A percentile compares a stretch with the other conserved stretches of the same genome.
phyloP scores from a whole-genome alignment of 2,329 filamentous ascomycete genomes.

The Microcyclospora pomicola region DNA sequence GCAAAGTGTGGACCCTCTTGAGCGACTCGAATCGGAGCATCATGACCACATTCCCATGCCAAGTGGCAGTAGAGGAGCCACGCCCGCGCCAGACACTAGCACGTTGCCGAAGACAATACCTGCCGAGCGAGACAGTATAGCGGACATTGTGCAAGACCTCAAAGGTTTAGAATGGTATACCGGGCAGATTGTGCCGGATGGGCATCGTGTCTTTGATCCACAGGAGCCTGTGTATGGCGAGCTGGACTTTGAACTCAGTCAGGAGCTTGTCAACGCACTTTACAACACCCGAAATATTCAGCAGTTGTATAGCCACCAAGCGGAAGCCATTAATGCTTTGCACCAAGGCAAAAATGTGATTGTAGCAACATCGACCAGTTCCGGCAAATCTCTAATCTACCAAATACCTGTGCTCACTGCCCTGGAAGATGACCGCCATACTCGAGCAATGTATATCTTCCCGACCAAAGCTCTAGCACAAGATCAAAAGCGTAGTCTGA shows the following conservation, averaged over 20 bases:
- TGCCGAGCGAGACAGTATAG: constrained; percentile 61
- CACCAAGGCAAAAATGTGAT: constrained; percentile 76
- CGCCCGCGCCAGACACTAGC: constrained; percentile 26
- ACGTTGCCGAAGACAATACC: constrained; percentile 60
- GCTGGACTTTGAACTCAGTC: constrained; percentile 72
- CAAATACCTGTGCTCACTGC: constrained; percentile 84
- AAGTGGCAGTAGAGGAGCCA: constrained; percentile 31
- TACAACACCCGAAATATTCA: constrained; percentile 86
- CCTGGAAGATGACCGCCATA: constrained; percentile 61
- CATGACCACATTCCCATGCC: constrained; percentile 50
- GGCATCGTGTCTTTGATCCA: constrained; percentile 78
- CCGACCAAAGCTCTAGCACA: constrained; percentile 94
- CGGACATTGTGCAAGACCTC: constrained; percentile 75
- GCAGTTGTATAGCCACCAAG: constrained; percentile 78
- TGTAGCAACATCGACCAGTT: constrained; percentile 87
- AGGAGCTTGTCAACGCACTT: constrained; percentile 84
- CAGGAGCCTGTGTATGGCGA: constrained; percentile 73
- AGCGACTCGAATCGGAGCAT: constrained; percentile 46
- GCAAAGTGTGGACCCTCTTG: constrained; percentile 52
- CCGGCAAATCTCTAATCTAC: constrained; percentile 95
- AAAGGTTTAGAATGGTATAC: constrained; percentile 77
- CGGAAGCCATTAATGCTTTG: constrained; percentile 82
- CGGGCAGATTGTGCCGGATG: constrained; percentile 83
- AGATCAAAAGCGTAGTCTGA: constrained; percentile 79
- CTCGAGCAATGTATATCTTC: constrained; percentile 93